A percentile compares a stretch with the other conserved stretches of the same genome.
Evolutionary conservation across 768 basidiomycete species (phyloP).

Genomic region (Neoboletus brunneissimus): DNA sequence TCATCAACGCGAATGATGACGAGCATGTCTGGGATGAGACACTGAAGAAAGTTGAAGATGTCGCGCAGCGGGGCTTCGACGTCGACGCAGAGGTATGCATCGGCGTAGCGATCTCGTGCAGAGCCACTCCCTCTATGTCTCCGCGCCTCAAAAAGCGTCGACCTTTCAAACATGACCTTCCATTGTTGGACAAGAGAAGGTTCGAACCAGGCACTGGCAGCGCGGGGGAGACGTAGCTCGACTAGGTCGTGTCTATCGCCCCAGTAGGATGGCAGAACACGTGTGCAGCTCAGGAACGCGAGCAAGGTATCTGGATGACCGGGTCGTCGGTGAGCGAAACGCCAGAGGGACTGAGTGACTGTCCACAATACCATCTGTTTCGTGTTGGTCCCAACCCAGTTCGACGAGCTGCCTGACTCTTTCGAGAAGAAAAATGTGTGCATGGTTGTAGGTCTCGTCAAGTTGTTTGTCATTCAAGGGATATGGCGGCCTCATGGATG

Average conservation of each 20-base stretch:
- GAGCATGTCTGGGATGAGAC: constrained; percentile 6
- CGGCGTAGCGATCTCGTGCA: neutral
- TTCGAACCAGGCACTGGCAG: constrained; percentile 1
- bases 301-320: neutral
- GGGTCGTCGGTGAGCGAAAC: neutral
- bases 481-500: neutral
- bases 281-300: neutral
- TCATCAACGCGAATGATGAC: constrained; percentile 5
- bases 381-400: neutral
- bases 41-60: constrained; percentile 7
- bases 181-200: neutral
- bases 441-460: neutral
- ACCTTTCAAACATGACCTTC: neutral
- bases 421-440: neutral
- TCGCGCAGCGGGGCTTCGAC: constrained; percentile 2
- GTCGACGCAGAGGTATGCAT: constrained; percentile 7
- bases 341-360: neutral
- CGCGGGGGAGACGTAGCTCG: constrained; percentile 2
- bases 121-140: neutral
- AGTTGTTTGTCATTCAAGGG: neutral
- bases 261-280: neutral
- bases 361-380: neutral
- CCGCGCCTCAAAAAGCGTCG: neutral
- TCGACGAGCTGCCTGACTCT: neutral
- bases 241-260: neutral